Base-by-base conservation (phyloP, 768 basidiomycete species). In the Steccherinum ochraceum region DNA sequence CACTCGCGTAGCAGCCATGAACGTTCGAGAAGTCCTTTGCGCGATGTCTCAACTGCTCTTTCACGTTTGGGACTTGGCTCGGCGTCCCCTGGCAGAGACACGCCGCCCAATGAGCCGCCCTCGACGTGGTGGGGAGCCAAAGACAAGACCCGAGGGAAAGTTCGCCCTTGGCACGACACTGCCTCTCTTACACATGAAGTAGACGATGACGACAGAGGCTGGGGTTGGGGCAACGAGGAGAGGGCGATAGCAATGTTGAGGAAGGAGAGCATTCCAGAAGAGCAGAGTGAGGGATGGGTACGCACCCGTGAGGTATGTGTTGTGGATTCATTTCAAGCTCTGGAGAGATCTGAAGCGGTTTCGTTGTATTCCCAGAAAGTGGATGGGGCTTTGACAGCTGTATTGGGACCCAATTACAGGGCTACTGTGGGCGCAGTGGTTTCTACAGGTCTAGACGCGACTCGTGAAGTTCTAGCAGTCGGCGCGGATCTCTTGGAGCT, bases 401-500 rank as follows among this genome's bases (percentile, higher is more conserved):
- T 35, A 7, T 16, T 35, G 30, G 30, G 30, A 35, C 30, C 46
- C 20, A 19, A 24, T 24, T 46, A 27, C 18, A 35, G 27, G n/a
- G 24, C 18, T 7, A 72, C 74, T 1, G 68, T 65, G 0, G 59
- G 54, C 0, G 67, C 74, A 13, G 69, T 75, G 2, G 63, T 80
- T 19, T 76, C 72, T 24, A 68, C 68, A 2, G 62, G 72, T 0
- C 65, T 61, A 1, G 69, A 74, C 26, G 58, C 78, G 3, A 60
- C 66, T 0, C 78, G 78, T 55, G 79, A 79, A 51, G 64, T 68
- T 0, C 69, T 81, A 27, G 62, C 63, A 24, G 41, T 72, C 1
- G 64, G 71, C 25, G 65, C 70, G 3, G 75, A 78, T 12, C 51
- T 78, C 5, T 67, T 79, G 43, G 60, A 70, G n/a, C 70, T 79